Evolutionary conservation across 345 rosid species (phyloP).

Genomic region (Moricandia moricandioides): DNA sequence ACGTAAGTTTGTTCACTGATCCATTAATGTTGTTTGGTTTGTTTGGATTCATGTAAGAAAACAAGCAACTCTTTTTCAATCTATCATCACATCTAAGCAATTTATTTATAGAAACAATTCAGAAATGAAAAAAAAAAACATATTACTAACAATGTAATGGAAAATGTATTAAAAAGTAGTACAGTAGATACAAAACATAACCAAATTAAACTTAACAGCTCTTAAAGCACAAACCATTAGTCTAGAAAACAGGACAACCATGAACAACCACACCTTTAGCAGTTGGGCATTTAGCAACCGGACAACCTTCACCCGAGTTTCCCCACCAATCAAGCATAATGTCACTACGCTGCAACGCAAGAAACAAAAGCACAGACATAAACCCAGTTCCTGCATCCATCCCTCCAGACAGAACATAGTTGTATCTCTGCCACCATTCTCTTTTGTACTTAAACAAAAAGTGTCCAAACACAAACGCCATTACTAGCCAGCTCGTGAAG

Average conservation of each 20-base stretch:
- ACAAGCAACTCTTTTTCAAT: slow-evolving; percentile 5
- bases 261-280: slow-evolving; percentile 51
- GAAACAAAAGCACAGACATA: slow-evolving; percentile 57
- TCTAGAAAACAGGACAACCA: slow-evolving; percentile 60
- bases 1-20: slow-evolving; percentile 15
- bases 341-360: slow-evolving; percentile 43
- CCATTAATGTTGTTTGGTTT: slow-evolving; percentile 10
- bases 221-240: neutral
- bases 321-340: slow-evolving; percentile 75
- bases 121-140: neutral
- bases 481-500: slow-evolving; percentile 64
- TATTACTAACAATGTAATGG: neutral
- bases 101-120: neutral
- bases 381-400: slow-evolving; percentile 84
- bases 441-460: slow-evolving; percentile 50
- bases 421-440: slow-evolving; percentile 64
- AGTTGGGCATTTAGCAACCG: slow-evolving; percentile 68
- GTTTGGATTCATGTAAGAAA: slow-evolving; percentile 18
- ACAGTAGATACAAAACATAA: neutral
- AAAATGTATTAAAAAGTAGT: neutral
- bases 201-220: neutral
- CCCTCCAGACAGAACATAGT: slow-evolving; percentile 70
- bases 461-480: slow-evolving; percentile 61
- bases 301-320: slow-evolving; percentile 51
- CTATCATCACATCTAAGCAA: neutral